Percentiles rank a stretch among this genome's conserved stretches.
phyloP scores from a whole-genome alignment of 108 stramenopile genomes.

The Cyclotella cryptica region DNA sequence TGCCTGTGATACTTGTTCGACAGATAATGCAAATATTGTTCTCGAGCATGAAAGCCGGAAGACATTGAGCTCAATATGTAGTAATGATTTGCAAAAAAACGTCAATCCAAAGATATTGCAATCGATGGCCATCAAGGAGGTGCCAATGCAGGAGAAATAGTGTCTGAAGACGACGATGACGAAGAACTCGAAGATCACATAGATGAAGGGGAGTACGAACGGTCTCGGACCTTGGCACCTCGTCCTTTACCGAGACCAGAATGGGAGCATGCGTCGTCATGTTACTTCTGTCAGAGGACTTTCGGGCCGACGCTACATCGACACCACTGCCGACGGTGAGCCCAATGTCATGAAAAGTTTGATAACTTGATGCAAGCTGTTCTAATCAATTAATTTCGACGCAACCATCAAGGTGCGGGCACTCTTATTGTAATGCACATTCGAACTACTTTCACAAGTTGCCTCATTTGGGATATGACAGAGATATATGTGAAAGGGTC shows the following conservation, averaged over 20 bases:
- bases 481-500: slow-evolving; percentile 86
- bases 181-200: slow-evolving; percentile 30
- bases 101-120: not conserved
- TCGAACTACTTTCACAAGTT: slow-evolving; percentile 63
- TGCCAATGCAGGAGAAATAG: slow-evolving; percentile 32
- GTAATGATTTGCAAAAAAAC: not conserved
- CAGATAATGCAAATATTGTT: not conserved
- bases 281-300: slow-evolving; percentile 66
- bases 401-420: slow-evolving; percentile 67
- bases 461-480: slow-evolving; percentile 87
- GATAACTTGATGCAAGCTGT: not conserved
- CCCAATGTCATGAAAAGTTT: not conserved
- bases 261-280: slow-evolving; percentile 74
- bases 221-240: slow-evolving; percentile 76
- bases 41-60: no score
- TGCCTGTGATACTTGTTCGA: not conserved
- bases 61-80: not conserved
- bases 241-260: slow-evolving; percentile 63
- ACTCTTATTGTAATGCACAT: slow-evolving; percentile 83
- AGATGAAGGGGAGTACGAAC: slow-evolving; percentile 54
- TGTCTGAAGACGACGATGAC: slow-evolving; percentile 27
- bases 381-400: not conserved
- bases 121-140: not conserved
- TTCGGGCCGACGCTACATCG: slow-evolving; percentile 90
- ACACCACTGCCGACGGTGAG: slow-evolving; percentile 85